Conservation (phyloP, 1,139 yeast genomes). For the Yamadazyma atmosphaerica region DNA sequence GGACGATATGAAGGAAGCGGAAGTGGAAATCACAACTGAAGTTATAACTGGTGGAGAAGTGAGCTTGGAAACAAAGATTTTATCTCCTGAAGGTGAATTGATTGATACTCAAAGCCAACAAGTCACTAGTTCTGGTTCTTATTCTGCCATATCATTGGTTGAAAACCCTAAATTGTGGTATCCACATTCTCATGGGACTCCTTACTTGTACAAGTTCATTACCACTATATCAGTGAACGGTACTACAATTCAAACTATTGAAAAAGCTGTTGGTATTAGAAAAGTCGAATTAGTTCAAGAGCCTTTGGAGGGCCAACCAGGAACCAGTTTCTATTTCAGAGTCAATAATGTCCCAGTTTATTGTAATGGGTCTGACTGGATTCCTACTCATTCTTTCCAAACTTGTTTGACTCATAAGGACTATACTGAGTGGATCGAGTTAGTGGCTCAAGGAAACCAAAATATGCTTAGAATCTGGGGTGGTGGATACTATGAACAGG, state of each 20-base stretch:
- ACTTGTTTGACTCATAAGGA: slow-evolving; percentile 28
- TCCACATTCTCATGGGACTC: slow-evolving; percentile 37
- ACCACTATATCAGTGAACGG: slow-evolving; percentile 6
- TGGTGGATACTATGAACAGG: slow-evolving; percentile 45
- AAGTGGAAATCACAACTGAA: slow-evolving; percentile 5
- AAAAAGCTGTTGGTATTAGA: slow-evolving; percentile 31
- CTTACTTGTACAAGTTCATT: slow-evolving; percentile 27
- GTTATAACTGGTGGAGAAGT: neutral
- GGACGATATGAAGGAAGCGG: slow-evolving; percentile 12
- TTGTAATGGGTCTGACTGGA: slow-evolving; percentile 45
- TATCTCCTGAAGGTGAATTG: slow-evolving; percentile 1
- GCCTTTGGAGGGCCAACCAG: slow-evolving; percentile 23
- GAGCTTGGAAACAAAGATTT: slow-evolving; percentile 1
- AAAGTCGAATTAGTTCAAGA: slow-evolving; percentile 36
- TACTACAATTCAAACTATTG: slow-evolving; percentile 4
- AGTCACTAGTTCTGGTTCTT: neutral
- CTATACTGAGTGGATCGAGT: slow-evolving; percentile 29
- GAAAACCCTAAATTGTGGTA: slow-evolving; percentile 35
- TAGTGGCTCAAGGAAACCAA: slow-evolving; percentile 35
- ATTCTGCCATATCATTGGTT: slow-evolving; percentile 6
- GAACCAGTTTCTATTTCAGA: slow-evolving; percentile 37
- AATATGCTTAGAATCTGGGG: slow-evolving; percentile 50
- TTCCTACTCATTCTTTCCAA: slow-evolving; percentile 42
- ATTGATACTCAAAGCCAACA: neutral
- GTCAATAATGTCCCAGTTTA: slow-evolving; percentile 37